Conservation (phyloP, 208 protist species). For the Vickermania spadyakhi region DNA sequence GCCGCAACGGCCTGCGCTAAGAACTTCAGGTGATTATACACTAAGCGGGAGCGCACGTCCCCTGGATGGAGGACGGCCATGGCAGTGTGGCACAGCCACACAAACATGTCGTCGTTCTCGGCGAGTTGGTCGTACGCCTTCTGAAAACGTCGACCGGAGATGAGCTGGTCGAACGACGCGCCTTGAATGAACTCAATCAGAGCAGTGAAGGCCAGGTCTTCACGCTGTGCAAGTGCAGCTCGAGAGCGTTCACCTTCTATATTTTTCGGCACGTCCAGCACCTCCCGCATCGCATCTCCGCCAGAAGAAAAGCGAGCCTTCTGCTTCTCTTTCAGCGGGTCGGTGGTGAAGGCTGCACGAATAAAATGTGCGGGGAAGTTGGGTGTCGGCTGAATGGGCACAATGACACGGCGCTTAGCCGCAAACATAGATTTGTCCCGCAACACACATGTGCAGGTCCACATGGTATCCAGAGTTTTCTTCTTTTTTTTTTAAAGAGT, state of each 20-base stretch:
- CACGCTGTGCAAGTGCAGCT: conserved; percentile 38
- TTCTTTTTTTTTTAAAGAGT: no score
- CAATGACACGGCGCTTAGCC: conserved; percentile 84
- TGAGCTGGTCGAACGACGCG: conserved; percentile 83
- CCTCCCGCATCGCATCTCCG: conserved; percentile 83
- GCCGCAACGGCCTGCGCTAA: conserved; percentile 78
- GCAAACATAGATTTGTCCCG: conserved; percentile 89
- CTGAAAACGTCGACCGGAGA: conserved; percentile 80
- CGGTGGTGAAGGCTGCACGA: conserved; percentile 79
- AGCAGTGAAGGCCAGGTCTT: conserved; percentile 76
- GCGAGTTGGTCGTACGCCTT: conserved; percentile 81
- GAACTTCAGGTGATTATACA: conserved; percentile 82
- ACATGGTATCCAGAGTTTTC: no score
- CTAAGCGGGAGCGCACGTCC: conserved; percentile 75
- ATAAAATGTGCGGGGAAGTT: conserved; percentile 76
- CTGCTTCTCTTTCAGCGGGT: conserved; percentile 86
- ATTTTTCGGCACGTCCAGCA: conserved; percentile 76
- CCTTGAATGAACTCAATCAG: conserved; percentile 85
- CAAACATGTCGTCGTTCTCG: conserved; percentile 87
- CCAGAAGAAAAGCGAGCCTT: conserved; percentile 79
- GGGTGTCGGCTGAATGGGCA: conserved; percentile 79
- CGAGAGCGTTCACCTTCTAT: conserved; percentile 68
- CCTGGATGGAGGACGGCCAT: conserved; percentile 89
- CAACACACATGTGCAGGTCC: no score
- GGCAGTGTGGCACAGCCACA: conserved; percentile 87